A percentile compares a stretch with the other conserved stretches of the same genome.
phyloP scores from a whole-genome alignment of 2,329 filamentous ascomycete species.

The Elsinoe batatas region DNA sequence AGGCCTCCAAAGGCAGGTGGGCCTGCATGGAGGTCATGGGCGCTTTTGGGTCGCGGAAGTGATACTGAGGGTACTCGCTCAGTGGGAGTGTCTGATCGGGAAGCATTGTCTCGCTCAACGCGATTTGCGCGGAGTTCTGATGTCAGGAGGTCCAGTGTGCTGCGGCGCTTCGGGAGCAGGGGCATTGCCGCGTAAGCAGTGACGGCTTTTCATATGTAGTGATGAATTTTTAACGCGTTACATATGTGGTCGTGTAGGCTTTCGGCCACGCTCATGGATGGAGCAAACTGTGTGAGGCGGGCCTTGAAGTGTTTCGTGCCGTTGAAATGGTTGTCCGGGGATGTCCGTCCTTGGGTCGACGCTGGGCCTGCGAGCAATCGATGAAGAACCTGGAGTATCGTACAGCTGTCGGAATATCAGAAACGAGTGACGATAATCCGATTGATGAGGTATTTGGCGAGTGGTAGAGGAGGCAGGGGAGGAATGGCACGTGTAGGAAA shows the following conservation, averaged over 20 bases:
- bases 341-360: conserved; percentile 4
- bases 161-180: conserved; percentile 31
- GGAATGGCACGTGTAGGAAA: background rate
- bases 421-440: conserved; percentile 7
- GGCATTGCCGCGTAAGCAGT: conserved; percentile 23
- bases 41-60: conserved; percentile 8
- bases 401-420: background rate
- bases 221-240: background rate
- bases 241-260: background rate
- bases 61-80: conserved; percentile 1
- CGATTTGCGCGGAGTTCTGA: conserved; percentile 13
- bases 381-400: background rate
- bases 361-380: conserved; percentile 2
- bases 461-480: background rate
- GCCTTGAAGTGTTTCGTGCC: conserved; percentile 4
- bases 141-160: conserved; percentile 32
- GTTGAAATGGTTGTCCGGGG: conserved; percentile 11
- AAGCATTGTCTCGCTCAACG: conserved; percentile 5
- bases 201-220: conserved; percentile 10
- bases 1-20: background rate
- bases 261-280: background rate
- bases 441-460: background rate
- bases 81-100: conserved; percentile 12
- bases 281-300: background rate
- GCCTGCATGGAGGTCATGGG: conserved; percentile 11